Evolutionary conservation across 2,329 filamentous ascomycete species (phyloP), one percentile per base, ranked within the genome.

Genomic region (Fusarium coicis): DNA sequence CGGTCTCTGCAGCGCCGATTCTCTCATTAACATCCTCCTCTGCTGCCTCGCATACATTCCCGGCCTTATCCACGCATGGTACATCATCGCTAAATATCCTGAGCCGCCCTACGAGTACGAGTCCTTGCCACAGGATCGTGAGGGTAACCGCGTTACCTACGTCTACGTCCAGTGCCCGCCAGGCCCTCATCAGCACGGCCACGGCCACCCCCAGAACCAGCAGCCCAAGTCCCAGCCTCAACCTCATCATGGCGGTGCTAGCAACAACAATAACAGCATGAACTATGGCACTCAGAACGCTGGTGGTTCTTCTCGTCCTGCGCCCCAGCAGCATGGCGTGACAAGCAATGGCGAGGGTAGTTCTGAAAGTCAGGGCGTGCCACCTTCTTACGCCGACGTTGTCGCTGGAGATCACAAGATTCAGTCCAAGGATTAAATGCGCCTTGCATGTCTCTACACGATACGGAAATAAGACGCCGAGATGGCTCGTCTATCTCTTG

Each of bases 41-140:
- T 96, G 93, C 83, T 81, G 90, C 60, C 90, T 96, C 28, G 93
- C 92, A 77, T 94, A 88, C 80, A 83, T 98, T 68, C 96, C 96
- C 26, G 96, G 96, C 69, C 92, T 98, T 55, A 85, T 99, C 5
- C 96, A 99, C 85, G 90, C 95, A 72, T 98, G 96, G 96, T 99
- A 98, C 88, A 97, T 98, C 83, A 98, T 99, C 83, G 90, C 93
- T 78, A 93, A 93, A 80, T 93, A 92, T 82, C 96, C 96, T 66
- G 96, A 98, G 69, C 76, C 88, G 44, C 87, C 91, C 66, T 89
- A 88, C 81, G 90, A 92, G 72, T 95, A 96, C 83, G 89, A 93
- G 75, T 84, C 86, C 56, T 81, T 93, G 44, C 83, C 88, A 10
- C 89, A 91, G 59, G 88, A 89, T 77, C 76, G 80, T 77, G 87